Percentiles rank a stretch among this genome's conserved stretches.
phyloP scores from a whole-genome alignment of 78 protist genomes.

The Dictyostelium purpureum region DNA sequence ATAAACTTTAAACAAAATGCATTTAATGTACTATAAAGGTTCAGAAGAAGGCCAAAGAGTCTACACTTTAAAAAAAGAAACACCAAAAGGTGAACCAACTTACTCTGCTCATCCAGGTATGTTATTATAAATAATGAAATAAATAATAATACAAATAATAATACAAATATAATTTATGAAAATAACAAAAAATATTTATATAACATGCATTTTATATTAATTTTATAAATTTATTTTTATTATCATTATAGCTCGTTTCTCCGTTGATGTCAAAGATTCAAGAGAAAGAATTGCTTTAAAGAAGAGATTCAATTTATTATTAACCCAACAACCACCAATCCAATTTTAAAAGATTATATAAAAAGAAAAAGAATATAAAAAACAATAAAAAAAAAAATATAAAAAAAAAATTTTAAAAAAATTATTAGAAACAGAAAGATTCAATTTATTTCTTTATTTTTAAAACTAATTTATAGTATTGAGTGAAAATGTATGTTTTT shows the following conservation, averaged over 20 bases:
- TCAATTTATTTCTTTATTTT: neutral
- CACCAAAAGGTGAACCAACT: slow-evolving; percentile 57
- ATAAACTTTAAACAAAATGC: slow-evolving; percentile 78
- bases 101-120: slow-evolving; percentile 83
- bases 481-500: neutral
- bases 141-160: neutral
- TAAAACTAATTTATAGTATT: neutral
- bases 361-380: neutral
- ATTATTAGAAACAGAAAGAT: neutral
- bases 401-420: neutral
- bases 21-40: slow-evolving; percentile 87
- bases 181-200: neutral
- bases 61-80: slow-evolving; percentile 30
- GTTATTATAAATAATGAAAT: neutral
- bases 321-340: slow-evolving; percentile 81
- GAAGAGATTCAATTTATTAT: slow-evolving; percentile 86
- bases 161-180: too few species aligned
- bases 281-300: slow-evolving; percentile 88
- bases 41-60: slow-evolving; percentile 86
- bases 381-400: neutral
- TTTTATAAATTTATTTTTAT: neutral
- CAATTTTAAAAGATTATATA: slow-evolving; percentile 24
- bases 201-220: neutral
- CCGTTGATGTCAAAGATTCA: slow-evolving; percentile 91
- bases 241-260: slow-evolving; percentile 83